These are phyloP conservation scores for Phytophthora pini DNA, from an alignment of 352 stramenopile species.

Conservation along the genomic window DNA sequence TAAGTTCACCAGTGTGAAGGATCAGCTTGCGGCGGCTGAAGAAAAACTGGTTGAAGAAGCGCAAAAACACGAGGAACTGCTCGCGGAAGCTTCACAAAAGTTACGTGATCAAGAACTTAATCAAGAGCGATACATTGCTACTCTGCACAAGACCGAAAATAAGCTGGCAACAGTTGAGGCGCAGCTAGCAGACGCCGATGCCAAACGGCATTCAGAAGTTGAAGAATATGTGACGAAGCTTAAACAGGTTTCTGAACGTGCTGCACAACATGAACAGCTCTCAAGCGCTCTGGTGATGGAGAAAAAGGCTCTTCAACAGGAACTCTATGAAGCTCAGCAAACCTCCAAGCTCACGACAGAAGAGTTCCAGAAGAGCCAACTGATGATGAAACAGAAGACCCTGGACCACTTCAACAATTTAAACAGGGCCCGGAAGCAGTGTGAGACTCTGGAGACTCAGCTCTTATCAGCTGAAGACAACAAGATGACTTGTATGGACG, in stretches of 20 bases:
- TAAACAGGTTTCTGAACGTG: neutral
- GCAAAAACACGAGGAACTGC: constrained; percentile 3
- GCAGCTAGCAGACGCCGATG: constrained; percentile 7
- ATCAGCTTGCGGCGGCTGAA: constrained; percentile 13
- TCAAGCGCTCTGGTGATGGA: constrained; percentile 11
- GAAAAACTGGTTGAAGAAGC: constrained; percentile 4
- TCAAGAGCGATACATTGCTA: constrained; percentile 5
- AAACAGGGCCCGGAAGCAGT: constrained; percentile 9
- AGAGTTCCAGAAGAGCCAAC: constrained; percentile 25
- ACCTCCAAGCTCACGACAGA: constrained; percentile 13
- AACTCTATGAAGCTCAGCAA: constrained; percentile 23
- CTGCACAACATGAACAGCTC: constrained; percentile 21
- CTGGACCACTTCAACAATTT: constrained; percentile 12
- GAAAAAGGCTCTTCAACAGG: constrained; percentile 28
- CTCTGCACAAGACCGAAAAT: constrained; percentile 9
- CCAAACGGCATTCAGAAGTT: neutral
- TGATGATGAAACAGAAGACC: constrained; percentile 17
- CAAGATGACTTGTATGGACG: neutral
- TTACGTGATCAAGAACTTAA: constrained; percentile 14
- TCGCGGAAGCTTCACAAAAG: constrained; percentile 5
- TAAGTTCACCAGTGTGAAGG: constrained; percentile 3
- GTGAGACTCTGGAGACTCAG: constrained; percentile 30
- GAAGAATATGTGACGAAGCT: constrained; percentile 10
- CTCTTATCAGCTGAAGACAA: constrained; percentile 29
- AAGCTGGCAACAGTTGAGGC: constrained; percentile 6